These are phyloP conservation scores for Chloroidium sp. DNA, from an alignment of 163 green algal species.

Conservation along the genomic window DNA sequence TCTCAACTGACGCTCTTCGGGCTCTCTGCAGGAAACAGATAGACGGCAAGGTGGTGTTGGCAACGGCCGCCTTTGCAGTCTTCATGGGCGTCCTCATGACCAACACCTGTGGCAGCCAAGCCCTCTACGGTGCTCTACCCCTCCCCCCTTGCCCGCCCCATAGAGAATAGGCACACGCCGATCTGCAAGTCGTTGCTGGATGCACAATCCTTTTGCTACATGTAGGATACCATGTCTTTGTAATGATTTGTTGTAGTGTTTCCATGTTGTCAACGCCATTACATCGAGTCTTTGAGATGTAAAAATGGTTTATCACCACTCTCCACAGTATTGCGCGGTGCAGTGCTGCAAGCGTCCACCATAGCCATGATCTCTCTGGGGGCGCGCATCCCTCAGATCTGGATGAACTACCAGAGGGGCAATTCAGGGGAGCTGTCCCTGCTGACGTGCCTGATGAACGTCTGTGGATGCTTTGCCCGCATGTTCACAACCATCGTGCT, in stretches of 20 bases:
- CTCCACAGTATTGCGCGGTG: too few species aligned
- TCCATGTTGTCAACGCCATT: too few species aligned
- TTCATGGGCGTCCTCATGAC: constrained; percentile 20
- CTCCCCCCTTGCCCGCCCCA: too few species aligned
- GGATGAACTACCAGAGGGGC: constrained; percentile 61
- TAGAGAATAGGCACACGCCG: too few species aligned
- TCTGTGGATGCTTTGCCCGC: constrained; percentile 55
- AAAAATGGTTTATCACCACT: too few species aligned
- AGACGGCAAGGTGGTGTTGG: constrained; percentile 2
- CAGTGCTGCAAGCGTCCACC: constrained; percentile 27
- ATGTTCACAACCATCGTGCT: constrained; percentile 70
- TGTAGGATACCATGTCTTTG: too few species aligned
- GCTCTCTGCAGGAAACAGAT: neutral
- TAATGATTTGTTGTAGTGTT: too few species aligned
- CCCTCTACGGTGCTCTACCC: neutral
- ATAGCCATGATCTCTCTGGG: constrained; percentile 48
- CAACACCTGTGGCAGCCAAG: neutral
- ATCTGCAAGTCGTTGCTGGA: too few species aligned
- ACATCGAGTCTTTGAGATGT: too few species aligned
- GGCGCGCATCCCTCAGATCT: constrained; percentile 67
- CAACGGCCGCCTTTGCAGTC: constrained; percentile 3
- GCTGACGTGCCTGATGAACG: constrained; percentile 53
- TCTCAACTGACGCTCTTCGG: neutral
- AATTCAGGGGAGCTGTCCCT: constrained; percentile 68
- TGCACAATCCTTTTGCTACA: too few species aligned